These are phyloP conservation scores for Trichoderma brevicompactum DNA, from an alignment of 2,329 filamentous ascomycete genomes.

Conservation along the genomic window DNA sequence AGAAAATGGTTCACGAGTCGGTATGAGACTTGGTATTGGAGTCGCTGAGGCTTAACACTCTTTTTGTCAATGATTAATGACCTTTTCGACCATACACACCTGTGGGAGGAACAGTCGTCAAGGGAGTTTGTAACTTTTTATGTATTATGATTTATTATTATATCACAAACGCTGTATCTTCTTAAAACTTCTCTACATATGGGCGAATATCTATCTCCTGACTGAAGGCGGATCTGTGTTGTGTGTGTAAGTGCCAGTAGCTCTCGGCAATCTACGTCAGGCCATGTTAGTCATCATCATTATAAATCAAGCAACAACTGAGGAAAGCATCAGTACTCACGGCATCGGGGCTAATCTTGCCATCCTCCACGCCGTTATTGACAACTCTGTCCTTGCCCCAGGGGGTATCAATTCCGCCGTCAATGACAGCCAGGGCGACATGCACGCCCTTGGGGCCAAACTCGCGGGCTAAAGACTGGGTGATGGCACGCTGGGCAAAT, in stretches of 20 bases:
- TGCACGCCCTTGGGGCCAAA: constrained; percentile 86
- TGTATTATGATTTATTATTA: not conserved
- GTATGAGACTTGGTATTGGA: not conserved
- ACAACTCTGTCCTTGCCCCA: constrained; percentile 59
- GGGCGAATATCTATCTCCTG: constrained; percentile 82
- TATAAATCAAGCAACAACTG: not conserved
- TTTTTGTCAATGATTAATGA: not conserved
- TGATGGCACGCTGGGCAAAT: constrained; percentile 75
- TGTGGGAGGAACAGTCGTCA: not conserved
- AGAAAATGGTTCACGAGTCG: not conserved
- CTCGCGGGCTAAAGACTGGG: constrained; percentile 77
- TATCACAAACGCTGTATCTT: constrained; percentile 6
- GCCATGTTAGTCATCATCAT: not conserved
- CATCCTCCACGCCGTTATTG: constrained; percentile 54
- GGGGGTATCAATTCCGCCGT: constrained; percentile 84
- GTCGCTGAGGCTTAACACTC: not conserved
- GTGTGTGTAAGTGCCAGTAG: constrained; percentile 84
- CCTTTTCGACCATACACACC: not conserved
- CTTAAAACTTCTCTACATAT: constrained; percentile 80
- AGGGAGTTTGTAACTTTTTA: not conserved
- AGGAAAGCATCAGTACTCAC: constrained; percentile 54
- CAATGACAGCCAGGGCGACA: constrained; percentile 79
- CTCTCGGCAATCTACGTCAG: constrained; percentile 73
- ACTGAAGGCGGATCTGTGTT: constrained; percentile 78
- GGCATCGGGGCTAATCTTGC: constrained; percentile 74